Conservation (phyloP, 1,284 basidiomycete genomes). For the Prillingera fragicola region DNA sequence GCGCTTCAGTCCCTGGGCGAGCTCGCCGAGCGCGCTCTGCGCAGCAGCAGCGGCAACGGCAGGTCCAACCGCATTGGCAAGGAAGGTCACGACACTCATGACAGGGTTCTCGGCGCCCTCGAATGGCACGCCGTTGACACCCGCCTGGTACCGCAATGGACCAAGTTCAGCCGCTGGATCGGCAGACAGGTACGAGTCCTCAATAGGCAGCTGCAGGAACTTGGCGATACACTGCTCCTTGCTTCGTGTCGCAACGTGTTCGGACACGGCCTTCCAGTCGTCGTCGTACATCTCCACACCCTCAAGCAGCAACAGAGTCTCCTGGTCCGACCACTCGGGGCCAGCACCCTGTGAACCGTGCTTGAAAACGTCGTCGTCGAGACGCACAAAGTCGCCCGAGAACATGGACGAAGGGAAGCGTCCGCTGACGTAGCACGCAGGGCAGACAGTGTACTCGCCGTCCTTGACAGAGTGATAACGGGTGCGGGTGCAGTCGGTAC, state of each 20-base stretch:
- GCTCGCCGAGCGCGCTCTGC: conserved; percentile 71
- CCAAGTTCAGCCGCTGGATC: conserved; percentile 56
- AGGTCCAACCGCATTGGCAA: conserved; percentile 86
- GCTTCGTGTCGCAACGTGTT: conserved; percentile 84
- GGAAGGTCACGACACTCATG: conserved; percentile 95
- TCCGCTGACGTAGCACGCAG: conserved; percentile 88
- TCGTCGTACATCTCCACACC: conserved; percentile 98
- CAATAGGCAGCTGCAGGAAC: conserved; percentile 94
- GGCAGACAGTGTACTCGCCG: conserved; percentile 83
- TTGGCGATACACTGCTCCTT: conserved; percentile 93
- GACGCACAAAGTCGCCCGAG: conserved; percentile 93
- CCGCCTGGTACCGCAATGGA: conserved; percentile 61
- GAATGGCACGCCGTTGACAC: conserved; percentile 66
- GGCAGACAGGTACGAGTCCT: conserved; percentile 70
- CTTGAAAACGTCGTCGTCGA: conserved; percentile 59
- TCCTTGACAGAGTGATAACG: conserved; percentile 92
- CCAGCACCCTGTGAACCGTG: conserved; percentile 50
- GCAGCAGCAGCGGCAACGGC: conserved; percentile 90
- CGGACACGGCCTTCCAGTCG: conserved; percentile 87
- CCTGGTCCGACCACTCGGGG: conserved; percentile 86
- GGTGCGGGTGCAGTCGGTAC: conserved; percentile 79
- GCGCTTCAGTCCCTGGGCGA: conserved; percentile 60
- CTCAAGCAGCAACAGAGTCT: conserved; percentile 81
- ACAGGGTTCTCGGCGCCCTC: conserved; percentile 95
- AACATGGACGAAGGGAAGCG: conserved; percentile 95